Percentiles rank a stretch among this genome's conserved stretches.
Conservation (phyloP, 441 rosid species). For the Bocquillonia castaneifolia region DNA sequence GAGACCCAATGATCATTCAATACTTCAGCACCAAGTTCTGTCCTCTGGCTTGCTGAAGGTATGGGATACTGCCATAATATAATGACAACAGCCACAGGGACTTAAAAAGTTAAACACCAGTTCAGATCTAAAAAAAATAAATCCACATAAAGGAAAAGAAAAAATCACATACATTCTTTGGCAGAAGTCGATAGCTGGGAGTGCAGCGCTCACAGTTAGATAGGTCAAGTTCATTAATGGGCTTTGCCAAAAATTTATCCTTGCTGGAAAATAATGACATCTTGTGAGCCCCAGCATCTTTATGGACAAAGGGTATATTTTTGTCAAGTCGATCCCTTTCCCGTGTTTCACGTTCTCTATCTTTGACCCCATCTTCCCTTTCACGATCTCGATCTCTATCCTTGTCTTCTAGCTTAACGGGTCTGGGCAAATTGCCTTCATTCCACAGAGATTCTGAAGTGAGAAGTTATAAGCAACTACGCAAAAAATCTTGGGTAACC, state of each 20-base stretch:
- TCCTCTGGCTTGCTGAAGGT: slow-evolving; percentile 78
- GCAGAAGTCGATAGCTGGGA: slow-evolving; percentile 96
- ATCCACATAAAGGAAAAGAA: slow-evolving; percentile 10
- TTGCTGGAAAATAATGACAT: slow-evolving; percentile 54
- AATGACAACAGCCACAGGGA: slow-evolving; percentile 20
- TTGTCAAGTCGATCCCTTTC: slow-evolving; percentile 84
- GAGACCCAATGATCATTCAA: slow-evolving; percentile 98
- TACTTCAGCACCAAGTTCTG: slow-evolving; percentile 74
- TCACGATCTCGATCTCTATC: slow-evolving; percentile 64
- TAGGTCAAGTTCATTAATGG: slow-evolving; percentile 91
- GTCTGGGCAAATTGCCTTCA: slow-evolving; percentile 61
- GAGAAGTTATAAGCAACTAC: slow-evolving; percentile 22
- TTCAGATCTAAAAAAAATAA: slow-evolving; percentile 13
- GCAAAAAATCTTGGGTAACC: slow-evolving; percentile 1
- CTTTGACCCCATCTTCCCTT: slow-evolving; percentile 61
- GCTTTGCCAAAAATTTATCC: slow-evolving; percentile 74
- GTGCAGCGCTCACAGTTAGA: slow-evolving; percentile 95
- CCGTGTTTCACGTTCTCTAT: slow-evolving; percentile 53
- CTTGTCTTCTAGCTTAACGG: slow-evolving; percentile 62
- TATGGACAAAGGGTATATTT: slow-evolving; percentile 44
- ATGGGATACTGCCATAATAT: slow-evolving; percentile 69
- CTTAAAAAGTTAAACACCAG: slow-evolving; percentile 20
- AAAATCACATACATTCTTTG: slow-evolving; percentile 61
- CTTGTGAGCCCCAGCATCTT: slow-evolving; percentile 54
- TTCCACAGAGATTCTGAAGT: slow-evolving; percentile 53